Evolutionary conservation across 768 basidiomycete species (phyloP), one percentile per base, ranked within the genome.

Genomic region (Heimioporus sp.): DNA sequence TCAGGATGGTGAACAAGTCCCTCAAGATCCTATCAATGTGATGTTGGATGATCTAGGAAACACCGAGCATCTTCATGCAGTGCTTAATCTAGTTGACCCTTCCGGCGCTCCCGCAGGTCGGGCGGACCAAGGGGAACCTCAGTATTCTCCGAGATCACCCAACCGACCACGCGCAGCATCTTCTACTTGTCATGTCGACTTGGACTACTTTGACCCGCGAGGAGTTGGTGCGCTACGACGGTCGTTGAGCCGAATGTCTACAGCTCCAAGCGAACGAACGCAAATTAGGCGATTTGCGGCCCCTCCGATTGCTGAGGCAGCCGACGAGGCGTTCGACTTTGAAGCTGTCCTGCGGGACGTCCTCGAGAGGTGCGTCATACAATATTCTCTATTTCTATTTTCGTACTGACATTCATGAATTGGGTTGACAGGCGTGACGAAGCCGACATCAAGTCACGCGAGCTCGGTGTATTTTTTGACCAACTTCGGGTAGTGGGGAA

Each of bases 391-490:
- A 30, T 24, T 43, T 15, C 11, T 49, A 24, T 16, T 31, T 41
- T 24, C 40, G 21, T 41, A 28, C 40, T 37, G 32, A 55, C 13
- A n/a, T n/a, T n/a, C 17, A 15, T 16, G 1, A 1, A 31, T 36
- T 31, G 31, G 19, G 13, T 34, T 60, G 47, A 10, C 45, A 85
- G 83, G 54, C 72, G 66, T 20, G 74, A 74, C 8, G 73, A 79
- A 54, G 72, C 75, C 0, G 73, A 76, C n/a, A 77, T 83, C 54
- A 74, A 75, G 55, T 51, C 67, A 1, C 76, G 85, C 20, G 73
- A 80, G 45, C 77, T 87, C 4, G 86, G 86, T 0, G 83, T 88
- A 11, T 55, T 75, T 39, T 87, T 88, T 53, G 63, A 80, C 47
- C 68, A 81, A 32, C 74, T 89, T 16, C 72, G 71, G 0, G 87